Percentiles rank a stretch among this genome's conserved stretches.
These are phyloP conservation scores for Lactarius trivialis DNA, from an alignment of 768 basidiomycete genomes.

Conservation along the genomic window DNA sequence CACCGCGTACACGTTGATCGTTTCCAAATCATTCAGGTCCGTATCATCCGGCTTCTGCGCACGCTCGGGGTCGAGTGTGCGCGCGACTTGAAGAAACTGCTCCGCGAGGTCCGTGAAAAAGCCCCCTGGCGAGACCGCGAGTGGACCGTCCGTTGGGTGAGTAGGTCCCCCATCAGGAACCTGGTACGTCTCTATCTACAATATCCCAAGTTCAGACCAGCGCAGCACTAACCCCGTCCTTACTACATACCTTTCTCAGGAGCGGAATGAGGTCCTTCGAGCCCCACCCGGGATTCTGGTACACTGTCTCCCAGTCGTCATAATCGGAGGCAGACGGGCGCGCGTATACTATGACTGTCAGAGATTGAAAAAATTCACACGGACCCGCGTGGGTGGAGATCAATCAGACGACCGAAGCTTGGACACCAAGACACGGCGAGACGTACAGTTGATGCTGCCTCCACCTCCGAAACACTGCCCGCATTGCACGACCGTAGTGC, in stretches of 20 bases:
- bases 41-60: conserved; percentile 15
- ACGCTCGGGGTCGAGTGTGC: conserved; percentile 23
- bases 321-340: conserved; percentile 57
- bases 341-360: conserved; percentile 42
- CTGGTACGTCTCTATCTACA: conserved; percentile 36
- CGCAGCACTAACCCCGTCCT: background rate
- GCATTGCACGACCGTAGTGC: conserved; percentile 37
- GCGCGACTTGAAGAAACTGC: conserved; percentile 27
- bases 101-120: conserved; percentile 25
- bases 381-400: background rate
- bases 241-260: conserved; percentile 42
- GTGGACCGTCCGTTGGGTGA: conserved; percentile 43
- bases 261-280: conserved; percentile 50
- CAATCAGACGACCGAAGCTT: background rate
- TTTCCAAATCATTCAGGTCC: conserved; percentile 23
- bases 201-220: background rate
- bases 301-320: conserved; percentile 44
- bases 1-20: conserved; percentile 26
- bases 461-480: conserved; percentile 56
- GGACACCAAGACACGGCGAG: background rate
- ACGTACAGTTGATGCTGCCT: conserved; percentile 50
- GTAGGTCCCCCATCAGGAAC: conserved; percentile 26
- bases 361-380: background rate
- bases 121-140: conserved; percentile 32
- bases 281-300: conserved; percentile 55